A percentile compares a stretch with the other conserved stretches of the same genome.
These are phyloP conservation scores for Talaromyces adpressus DNA, from an alignment of 495 filamentous ascomycete species.

Conservation along the genomic window DNA sequence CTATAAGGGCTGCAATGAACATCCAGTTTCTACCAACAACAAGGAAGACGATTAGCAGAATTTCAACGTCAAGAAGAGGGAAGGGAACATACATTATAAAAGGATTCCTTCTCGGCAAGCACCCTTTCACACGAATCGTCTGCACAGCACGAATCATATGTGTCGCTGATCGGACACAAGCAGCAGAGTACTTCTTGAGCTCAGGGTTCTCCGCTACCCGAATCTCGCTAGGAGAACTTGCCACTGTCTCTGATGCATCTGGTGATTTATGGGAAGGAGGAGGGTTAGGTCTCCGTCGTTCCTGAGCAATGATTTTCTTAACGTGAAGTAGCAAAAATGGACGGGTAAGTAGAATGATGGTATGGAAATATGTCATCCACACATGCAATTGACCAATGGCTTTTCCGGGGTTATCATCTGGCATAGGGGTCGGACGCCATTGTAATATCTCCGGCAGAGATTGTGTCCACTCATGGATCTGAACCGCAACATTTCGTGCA, in stretches of 20 bases:
- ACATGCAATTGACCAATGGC: conserved; percentile 60
- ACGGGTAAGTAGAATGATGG: conserved; percentile 59
- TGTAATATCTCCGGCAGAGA: conserved; percentile 8
- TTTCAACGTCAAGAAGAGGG: neutral
- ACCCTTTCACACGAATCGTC: conserved; percentile 8
- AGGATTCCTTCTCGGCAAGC: conserved; percentile 5
- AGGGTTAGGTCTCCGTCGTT: neutral
- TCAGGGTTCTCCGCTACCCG: conserved; percentile 5
- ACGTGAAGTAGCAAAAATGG: conserved; percentile 49
- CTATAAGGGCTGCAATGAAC: conserved; percentile 7
- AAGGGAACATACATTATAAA: conserved; percentile 10
- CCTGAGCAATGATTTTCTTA: conserved; percentile 6
- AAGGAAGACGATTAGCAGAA: neutral
- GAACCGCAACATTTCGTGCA: conserved; percentile 2
- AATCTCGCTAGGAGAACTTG: conserved; percentile 2
- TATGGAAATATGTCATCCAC: conserved; percentile 66
- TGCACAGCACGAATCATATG: conserved; percentile 10
- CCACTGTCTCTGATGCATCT: neutral
- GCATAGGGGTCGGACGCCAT: conserved; percentile 8
- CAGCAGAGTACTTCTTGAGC: conserved; percentile 9
- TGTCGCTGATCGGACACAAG: conserved; percentile 8
- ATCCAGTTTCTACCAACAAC: conserved; percentile 7
- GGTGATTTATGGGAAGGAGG: neutral
- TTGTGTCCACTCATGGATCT: conserved; percentile 8
- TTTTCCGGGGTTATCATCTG: conserved; percentile 37